Conservation (phyloP, 2,329 filamentous ascomycete genomes). For the Aspergillus ochraceus region DNA sequence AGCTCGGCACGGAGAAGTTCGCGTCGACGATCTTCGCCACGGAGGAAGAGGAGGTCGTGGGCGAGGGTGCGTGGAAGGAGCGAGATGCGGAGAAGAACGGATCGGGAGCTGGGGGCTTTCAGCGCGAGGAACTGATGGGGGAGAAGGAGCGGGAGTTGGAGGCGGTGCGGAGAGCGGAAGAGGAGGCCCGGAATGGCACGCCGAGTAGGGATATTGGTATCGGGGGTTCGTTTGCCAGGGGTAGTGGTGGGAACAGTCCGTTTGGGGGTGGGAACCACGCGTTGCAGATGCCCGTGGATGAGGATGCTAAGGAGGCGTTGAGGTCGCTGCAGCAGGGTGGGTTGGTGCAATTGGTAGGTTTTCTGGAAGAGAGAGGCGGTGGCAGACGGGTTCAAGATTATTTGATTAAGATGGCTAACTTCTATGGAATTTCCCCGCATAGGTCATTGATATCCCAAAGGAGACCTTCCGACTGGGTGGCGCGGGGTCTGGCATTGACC, state of each 20-base stretch:
- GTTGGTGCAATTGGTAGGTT: slow-evolving; percentile 53
- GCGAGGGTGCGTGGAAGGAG: slow-evolving; percentile 55
- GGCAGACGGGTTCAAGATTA: background rate
- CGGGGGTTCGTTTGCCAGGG: slow-evolving; percentile 38
- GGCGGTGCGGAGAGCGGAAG: slow-evolving; percentile 60
- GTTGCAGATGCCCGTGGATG: slow-evolving; percentile 54
- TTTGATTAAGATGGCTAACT: slow-evolving; percentile 22
- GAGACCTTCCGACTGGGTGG: slow-evolving; percentile 59
- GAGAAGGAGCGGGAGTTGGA: slow-evolving; percentile 60
- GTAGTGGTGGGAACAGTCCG: slow-evolving; percentile 15
- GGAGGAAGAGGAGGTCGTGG: slow-evolving; percentile 57
- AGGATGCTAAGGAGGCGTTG: slow-evolving; percentile 55
- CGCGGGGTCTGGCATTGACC: slow-evolving; percentile 42
- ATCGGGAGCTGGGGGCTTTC: slow-evolving; percentile 22
- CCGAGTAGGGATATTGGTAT: slow-evolving; percentile 49
- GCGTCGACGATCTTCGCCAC: slow-evolving; percentile 59
- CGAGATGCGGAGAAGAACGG: slow-evolving; percentile 48
- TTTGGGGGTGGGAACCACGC: slow-evolving; percentile 37
- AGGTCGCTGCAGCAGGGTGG: slow-evolving; percentile 37
- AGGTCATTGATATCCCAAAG: slow-evolving; percentile 43
- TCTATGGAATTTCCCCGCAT: slow-evolving; percentile 18
- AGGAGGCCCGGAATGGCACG: slow-evolving; percentile 57
- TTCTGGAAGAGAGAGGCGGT: background rate
- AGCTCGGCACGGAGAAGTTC: slow-evolving; percentile 64
- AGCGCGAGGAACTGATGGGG: slow-evolving; percentile 56